Base-by-base conservation (phyloP, 2,329 filamentous ascomycete species). In the Pseudocercospora crystallina region DNA sequence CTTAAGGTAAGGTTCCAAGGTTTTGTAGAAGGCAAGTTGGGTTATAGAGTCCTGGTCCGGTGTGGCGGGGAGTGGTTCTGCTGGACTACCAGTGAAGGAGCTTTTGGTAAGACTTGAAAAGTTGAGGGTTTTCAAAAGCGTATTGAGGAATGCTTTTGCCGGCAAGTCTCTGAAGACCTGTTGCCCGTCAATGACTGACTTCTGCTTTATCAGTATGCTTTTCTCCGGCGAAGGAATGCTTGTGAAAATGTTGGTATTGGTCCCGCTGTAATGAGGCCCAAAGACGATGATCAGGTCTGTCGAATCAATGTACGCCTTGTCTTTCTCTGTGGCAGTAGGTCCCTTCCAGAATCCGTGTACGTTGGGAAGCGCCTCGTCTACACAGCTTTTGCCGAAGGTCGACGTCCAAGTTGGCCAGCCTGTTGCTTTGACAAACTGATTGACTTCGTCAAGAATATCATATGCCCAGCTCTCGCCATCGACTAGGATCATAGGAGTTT, bases 281-380 rank as follows among this genome's bases (percentile, higher is more conserved):
- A 57, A 57, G 43, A 48, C 47, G 1, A 57, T 35, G 8, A 54
- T 43, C 1, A 57, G 55, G 35, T 57, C 51, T 13, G 51, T 44
- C 13, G 55, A 49, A 38, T 30, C 42, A 29, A 52, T 34, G 9
- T 50, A 49, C 1, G 49, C 55, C 17, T 47, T 38, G 33, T 55
- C 48, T 14, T 51, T 44, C 20, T 49, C 26, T 5, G 33, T 33
- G 2, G 52, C 43, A 35, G 40, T 51, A 53, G 70, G 66, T 4
- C 75, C 78, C 5, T 69, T 67, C 49, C 78, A 80, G 3, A 79
- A 61, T 2, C 80, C 79, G 48, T 77, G 69, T 47, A 75, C 74
- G 40, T 79, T 80, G 7, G 71, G 66, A 33, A 69, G 55, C 0
- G 65, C 68, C 58, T 81, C 79, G 37, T 80, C 71, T 13, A 81